Evolutionary conservation across 2,329 filamentous ascomycete species (phyloP), one percentile per base, ranked within the genome.

Genomic region (Aureobasidium sp.): DNA sequence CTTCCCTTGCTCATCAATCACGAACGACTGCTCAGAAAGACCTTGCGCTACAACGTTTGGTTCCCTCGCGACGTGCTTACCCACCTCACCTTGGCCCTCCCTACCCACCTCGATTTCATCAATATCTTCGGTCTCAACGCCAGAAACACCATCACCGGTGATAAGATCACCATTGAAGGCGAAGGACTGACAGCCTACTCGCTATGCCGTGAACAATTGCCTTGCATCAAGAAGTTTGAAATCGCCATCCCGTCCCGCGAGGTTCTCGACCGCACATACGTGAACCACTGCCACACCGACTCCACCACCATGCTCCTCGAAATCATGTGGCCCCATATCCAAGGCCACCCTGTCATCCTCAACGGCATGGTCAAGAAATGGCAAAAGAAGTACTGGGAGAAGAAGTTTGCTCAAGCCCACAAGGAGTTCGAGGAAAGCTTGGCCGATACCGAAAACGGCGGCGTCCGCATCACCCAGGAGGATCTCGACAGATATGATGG

Each of bases 311-410:
- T 61, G 57, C 66, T 71, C 23, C 60, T 71, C 13, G 60, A 63
- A 3, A 61, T 60, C 8, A 66, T 67, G 4, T 65, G 61, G 57
- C 65, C 61, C 1, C 68, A 55, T 29, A 51, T 71, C 10, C 59
- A 61, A 25, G 64, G 66, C 19, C 66, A 68, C 45, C 64, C 67
- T 3, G 61, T 70, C 4, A 53, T 27, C 21, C 19, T 71, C 31
- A 61, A 38, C 3, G 69, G 69, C 3, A 67, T 60, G 47, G 46
- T 68, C 31, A 69, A 68, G 47, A 54, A 49, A 4, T 38, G 45
- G 38, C 67, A 69, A 60, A 69, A 67, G 61, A 38, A 31, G 10
- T n/a, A 27, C 0, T 69, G 69, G 51, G 63, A 68, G 19, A 17
- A 10, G 2, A 31, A 33, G 27, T 10, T 27, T 13, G 51, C 37